Evolutionary conservation across 441 rosid genomes (phyloP), one percentile per base, ranked within the genome.

Genomic region (Melastoma candidum): DNA sequence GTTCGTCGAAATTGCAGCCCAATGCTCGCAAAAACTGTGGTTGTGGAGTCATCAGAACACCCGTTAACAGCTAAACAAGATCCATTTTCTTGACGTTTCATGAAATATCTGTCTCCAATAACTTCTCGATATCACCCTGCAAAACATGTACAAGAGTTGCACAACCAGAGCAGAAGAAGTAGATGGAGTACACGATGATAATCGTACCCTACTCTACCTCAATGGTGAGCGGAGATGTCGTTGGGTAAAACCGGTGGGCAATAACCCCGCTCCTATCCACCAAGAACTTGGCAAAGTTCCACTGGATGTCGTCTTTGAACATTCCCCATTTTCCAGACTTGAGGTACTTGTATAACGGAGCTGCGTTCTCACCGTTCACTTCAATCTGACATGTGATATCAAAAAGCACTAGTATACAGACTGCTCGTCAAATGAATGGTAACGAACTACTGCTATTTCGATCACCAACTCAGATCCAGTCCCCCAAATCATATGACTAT

Each of bases 221-320:
- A 8, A 87, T 62, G 49, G 81, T 70, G 56, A 80, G 81, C 56
- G 96, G 89, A 63, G 93, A 75, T 63, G 96, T 90, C 9, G 95
- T 83, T 24, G 95, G 96, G 57, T 87, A 85, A 67, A 74, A 87
- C 32, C 96, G 95, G 63, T 87, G 72, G 8, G 65, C 80, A 54
- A 81, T 82, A 68, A 80, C 72, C 47, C 95, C 95, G 22, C 76
- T 76, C 58, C 77, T 80, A 41, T 74, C 69, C 36, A 87, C 86
- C 48, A 85, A 78, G 72, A 90, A 90, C 79, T 90, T 87, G 29
- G 89, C 88, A 62, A 90, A 87, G 79, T 90, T 90, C 90, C 96
- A 87, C 45, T 90, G 97, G 58, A 90, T 85, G 36, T 90, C 93
- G 27, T 87, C 97, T 11, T 88, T 73, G 6, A 90, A 85, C 48